A percentile compares a stretch with the other conserved stretches of the same genome.
These are phyloP conservation scores for Citrus sp. DNA, from an alignment of 345 rosid species.

Conservation along the genomic window DNA sequence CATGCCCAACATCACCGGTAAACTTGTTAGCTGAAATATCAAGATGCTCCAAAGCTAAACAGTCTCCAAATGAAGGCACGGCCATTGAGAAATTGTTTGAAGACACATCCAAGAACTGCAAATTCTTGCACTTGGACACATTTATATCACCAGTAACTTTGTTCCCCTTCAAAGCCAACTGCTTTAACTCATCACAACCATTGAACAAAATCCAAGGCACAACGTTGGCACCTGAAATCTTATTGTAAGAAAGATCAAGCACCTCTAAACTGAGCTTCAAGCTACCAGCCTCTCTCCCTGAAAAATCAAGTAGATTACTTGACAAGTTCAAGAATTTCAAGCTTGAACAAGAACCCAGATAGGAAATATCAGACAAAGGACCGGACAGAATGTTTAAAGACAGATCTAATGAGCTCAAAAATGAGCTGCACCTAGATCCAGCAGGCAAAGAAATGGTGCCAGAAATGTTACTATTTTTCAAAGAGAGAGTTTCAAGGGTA, in stretches of 20 bases:
- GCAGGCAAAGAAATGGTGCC: slow-evolving; percentile 53
- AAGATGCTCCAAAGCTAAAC: slow-evolving; percentile 60
- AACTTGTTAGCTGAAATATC: slow-evolving; percentile 76
- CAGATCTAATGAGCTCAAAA: slow-evolving; percentile 66
- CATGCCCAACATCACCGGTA: slow-evolving; percentile 53
- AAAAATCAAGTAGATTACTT: slow-evolving; percentile 44
- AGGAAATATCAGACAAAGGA: slow-evolving; percentile 42
- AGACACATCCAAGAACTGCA: slow-evolving; percentile 68
- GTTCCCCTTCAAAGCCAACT: slow-evolving; percentile 58
- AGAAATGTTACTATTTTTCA: slow-evolving; percentile 46
- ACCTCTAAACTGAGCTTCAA: slow-evolving; percentile 52
- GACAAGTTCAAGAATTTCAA: slow-evolving; percentile 63
- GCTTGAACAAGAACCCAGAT: slow-evolving; percentile 49
- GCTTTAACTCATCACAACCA: slow-evolving; percentile 58
- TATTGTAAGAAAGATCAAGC: slow-evolving; percentile 75
- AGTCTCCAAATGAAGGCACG: slow-evolving; percentile 59
- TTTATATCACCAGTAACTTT: slow-evolving; percentile 61
- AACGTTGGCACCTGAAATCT: slow-evolving; percentile 45
- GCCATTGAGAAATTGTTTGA: slow-evolving; percentile 61
- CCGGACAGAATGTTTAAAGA: slow-evolving; percentile 65
- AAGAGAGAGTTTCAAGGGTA: slow-evolving; percentile 49
- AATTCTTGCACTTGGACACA: slow-evolving; percentile 56
- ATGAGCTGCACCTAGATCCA: slow-evolving; percentile 65
- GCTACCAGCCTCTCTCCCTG: slow-evolving; percentile 40
- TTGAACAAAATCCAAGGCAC: slow-evolving; percentile 49